These are phyloP conservation scores for Dysphania ambrosioides DNA, from an alignment of 148 eudicot species.

Conservation along the genomic window DNA sequence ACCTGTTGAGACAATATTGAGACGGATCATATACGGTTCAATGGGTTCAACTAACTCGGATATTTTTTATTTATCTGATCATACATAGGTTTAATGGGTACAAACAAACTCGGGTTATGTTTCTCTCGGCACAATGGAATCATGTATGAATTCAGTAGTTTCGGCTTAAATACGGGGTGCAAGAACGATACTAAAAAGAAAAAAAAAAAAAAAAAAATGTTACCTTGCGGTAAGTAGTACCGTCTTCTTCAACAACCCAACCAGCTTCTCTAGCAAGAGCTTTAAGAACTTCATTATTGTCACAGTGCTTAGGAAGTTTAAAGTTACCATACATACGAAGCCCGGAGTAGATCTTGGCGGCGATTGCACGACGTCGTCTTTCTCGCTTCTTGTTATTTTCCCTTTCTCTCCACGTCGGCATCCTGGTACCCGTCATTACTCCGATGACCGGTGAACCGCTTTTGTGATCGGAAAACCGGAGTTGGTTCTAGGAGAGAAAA, in stretches of 20 bases:
- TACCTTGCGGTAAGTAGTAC: conserved; percentile 88
- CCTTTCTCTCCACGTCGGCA: conserved; percentile 92
- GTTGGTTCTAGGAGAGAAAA: not conserved
- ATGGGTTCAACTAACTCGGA: not conserved
- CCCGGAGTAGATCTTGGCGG: conserved; percentile 88
- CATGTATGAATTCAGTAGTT: no score
- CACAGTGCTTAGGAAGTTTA: conserved; percentile 88
- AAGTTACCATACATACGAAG: conserved; percentile 74
- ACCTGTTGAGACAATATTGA: no score
- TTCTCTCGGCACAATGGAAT: no score
- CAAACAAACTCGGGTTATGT: not conserved
- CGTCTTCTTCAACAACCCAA: conserved; percentile 90
- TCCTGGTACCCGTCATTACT: conserved; percentile 69
- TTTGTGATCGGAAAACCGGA: not conserved
- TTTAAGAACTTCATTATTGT: conserved; percentile 86
- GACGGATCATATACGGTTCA: not conserved
- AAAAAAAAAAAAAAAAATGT: not conserved
- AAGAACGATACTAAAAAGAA: not conserved
- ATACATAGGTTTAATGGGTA: not conserved
- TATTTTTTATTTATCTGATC: no score
- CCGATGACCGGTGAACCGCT: not conserved
- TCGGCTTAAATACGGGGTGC: no score
- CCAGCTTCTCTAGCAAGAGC: conserved; percentile 91
- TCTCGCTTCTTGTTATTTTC: conserved; percentile 93
- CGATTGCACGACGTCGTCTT: conserved; percentile 83